Percentiles rank a stretch among this genome's conserved stretches.
These are phyloP conservation scores for Aspergillus texensis DNA, from an alignment of 2,329 filamentous ascomycete species.

Conservation along the genomic window DNA sequence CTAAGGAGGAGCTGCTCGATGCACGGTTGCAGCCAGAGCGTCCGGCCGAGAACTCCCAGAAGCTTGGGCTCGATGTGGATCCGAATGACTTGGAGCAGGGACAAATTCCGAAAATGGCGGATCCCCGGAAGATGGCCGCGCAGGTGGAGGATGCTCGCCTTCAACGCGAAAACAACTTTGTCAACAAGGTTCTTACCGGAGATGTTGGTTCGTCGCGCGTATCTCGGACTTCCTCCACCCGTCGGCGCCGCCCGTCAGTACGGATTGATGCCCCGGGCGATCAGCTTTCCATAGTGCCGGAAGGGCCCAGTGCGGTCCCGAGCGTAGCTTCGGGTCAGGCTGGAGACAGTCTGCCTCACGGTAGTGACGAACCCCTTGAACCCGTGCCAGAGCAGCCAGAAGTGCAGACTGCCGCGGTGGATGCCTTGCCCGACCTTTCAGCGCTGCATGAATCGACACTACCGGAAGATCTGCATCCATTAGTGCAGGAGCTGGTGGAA, in stretches of 20 bases:
- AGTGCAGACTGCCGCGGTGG: neutral
- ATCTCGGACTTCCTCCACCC: slow-evolving; percentile 25
- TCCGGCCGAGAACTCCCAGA: slow-evolving; percentile 36
- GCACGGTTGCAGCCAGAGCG: slow-evolving; percentile 32
- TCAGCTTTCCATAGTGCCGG: neutral
- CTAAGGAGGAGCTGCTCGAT: slow-evolving; percentile 42
- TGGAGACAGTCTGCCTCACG: neutral
- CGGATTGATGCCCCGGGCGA: slow-evolving; percentile 11
- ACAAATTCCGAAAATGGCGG: slow-evolving; percentile 39
- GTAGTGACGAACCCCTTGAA: neutral
- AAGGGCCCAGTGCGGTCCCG: neutral
- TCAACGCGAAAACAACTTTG: slow-evolving; percentile 45
- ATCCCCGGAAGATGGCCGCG: slow-evolving; percentile 46
- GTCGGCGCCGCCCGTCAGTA: slow-evolving; percentile 23
- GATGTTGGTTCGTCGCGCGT: slow-evolving; percentile 25
- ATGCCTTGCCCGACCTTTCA: slow-evolving; percentile 18
- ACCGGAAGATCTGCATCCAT: slow-evolving; percentile 48
- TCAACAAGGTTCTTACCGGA: slow-evolving; percentile 37
- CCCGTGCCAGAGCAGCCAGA: neutral
- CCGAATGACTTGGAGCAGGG: slow-evolving; percentile 49
- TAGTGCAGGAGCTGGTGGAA: slow-evolving; percentile 47
- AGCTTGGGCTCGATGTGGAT: slow-evolving; percentile 41
- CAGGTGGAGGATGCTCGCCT: slow-evolving; percentile 48
- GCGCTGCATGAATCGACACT: slow-evolving; percentile 35
- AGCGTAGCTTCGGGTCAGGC: neutral